These are phyloP conservation scores for Penicillium turbatum DNA, from an alignment of 495 filamentous ascomycete genomes.

Conservation along the genomic window DNA sequence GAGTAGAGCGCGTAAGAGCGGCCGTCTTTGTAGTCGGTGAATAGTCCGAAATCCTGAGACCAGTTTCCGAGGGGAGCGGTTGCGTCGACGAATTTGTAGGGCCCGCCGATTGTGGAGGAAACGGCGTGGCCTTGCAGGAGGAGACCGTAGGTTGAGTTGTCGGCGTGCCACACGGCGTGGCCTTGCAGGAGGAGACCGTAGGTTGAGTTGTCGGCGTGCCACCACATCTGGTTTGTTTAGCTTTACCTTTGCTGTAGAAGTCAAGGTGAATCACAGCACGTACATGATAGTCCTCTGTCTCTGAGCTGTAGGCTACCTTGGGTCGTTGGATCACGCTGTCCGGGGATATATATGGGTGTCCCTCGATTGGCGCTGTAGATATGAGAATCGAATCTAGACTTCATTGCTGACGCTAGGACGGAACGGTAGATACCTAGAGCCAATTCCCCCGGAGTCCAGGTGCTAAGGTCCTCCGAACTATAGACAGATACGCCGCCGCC, in stretches of 20 bases:
- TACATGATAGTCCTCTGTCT: constrained; percentile 24
- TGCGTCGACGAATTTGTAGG: constrained; percentile 26
- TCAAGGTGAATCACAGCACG: not conserved
- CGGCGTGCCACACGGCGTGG: constrained; percentile 29
- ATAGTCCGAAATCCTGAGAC: constrained; percentile 28
- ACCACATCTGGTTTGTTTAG: constrained; percentile 20
- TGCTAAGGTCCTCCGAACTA: constrained; percentile 24
- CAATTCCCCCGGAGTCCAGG: constrained; percentile 20
- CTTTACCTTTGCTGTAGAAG: too few relatives aligned
- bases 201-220: constrained; percentile 28
- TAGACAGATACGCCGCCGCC: constrained; percentile 26
- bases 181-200: constrained; percentile 27
- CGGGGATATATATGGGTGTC: constrained; percentile 22
- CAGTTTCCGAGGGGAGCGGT: constrained; percentile 28
- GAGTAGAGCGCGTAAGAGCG: constrained; percentile 25
- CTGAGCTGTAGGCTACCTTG: constrained; percentile 25
- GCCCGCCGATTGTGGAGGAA: constrained; percentile 15
- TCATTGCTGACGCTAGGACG: too few relatives aligned
- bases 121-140: constrained; percentile 25
- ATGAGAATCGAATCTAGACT: not conserved
- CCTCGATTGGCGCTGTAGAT: constrained; percentile 17
- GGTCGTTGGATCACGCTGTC: constrained; percentile 25
- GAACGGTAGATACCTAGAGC: constrained; percentile 15
- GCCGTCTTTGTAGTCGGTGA: constrained; percentile 23
- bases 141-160: constrained; percentile 26